A percentile compares a stretch with the other conserved stretches of the same genome.
Conservation (phyloP, 169 alveolate genomes). For the Cryptosporidium canis region DNA sequence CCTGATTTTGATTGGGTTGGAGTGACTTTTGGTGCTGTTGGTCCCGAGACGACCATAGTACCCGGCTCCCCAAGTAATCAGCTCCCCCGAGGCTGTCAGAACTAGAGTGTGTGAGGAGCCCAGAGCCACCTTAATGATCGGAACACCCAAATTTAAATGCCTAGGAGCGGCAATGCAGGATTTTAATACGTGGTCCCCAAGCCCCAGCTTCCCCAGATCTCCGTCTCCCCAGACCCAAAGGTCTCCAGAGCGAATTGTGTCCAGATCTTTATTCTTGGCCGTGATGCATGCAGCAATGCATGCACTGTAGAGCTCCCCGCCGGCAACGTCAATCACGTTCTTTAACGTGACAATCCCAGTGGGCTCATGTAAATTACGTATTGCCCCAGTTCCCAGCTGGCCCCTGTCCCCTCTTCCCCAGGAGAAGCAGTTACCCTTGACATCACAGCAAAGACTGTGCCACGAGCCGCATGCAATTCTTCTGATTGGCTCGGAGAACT, state of each 20-base stretch:
- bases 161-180: conserved; percentile 83
- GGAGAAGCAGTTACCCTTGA: conserved; percentile 33
- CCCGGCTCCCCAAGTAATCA: conserved; percentile 87
- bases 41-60: conserved; percentile 80
- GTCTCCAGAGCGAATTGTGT: conserved; percentile 77
- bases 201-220: conserved; percentile 87
- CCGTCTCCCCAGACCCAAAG: conserved; percentile 89
- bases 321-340: conserved; percentile 83
- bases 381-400: conserved; percentile 77
- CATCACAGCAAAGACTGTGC: conserved; percentile 57
- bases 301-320: conserved; percentile 87
- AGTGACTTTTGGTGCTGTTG: conserved; percentile 67
- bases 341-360: conserved; percentile 79
- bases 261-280: conserved; percentile 44
- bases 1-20: conserved; percentile 70
- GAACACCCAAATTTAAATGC: conserved; percentile 74
- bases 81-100: conserved; percentile 78
- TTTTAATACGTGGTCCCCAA: conserved; percentile 80
- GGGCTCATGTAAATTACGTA: conserved; percentile 81
- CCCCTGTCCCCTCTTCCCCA: conserved; percentile 74
- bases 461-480: conserved; percentile 47
- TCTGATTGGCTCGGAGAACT: conserved; percentile 45
- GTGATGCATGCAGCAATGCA: conserved; percentile 77
- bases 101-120: conserved; percentile 84
- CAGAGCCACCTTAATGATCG: conserved; percentile 82